Percentiles rank a stretch among this genome's conserved stretches.
Evolutionary conservation across 345 rosid species (phyloP).

Genomic region (Moringa oleifera): DNA sequence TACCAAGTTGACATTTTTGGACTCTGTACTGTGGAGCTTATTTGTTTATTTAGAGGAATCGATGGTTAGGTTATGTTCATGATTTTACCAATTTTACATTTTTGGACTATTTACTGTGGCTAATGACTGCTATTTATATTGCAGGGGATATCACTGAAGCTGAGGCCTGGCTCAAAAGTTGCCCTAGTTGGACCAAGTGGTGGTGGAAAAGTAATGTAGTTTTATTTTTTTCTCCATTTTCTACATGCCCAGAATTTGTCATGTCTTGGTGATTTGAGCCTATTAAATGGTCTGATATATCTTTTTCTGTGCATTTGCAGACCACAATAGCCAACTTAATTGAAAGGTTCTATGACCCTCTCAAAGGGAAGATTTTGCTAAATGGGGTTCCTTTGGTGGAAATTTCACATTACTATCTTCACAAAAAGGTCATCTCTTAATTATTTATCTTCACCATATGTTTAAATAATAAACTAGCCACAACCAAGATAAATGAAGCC

Average conservation of each 20-base stretch:
- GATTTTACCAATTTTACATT: background rate
- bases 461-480: too few species aligned
- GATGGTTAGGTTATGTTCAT: background rate
- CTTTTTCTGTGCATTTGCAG: conserved; percentile 33
- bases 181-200: conserved; percentile 99
- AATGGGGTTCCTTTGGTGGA: conserved; percentile 80
- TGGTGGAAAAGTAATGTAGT: conserved; percentile 90
- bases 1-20: background rate
- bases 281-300: too few species aligned
- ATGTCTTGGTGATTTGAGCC: too few species aligned
- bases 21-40: background rate
- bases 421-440: conserved; percentile 46
- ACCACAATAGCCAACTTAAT: conserved; percentile 90
- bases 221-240: background rate
- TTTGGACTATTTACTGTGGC: background rate
- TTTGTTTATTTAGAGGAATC: background rate
- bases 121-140: background rate
- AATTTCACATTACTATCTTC: conserved; percentile 76
- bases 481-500: too few species aligned
- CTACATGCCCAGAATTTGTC: too few species aligned
- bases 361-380: conserved; percentile 69
- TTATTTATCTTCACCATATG: background rate
- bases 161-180: conserved; percentile 78
- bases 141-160: conserved; percentile 84
- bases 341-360: conserved; percentile 86